Conservation (phyloP, 2,329 filamentous ascomycete genomes). For the Dissoconium aciculare region DNA sequence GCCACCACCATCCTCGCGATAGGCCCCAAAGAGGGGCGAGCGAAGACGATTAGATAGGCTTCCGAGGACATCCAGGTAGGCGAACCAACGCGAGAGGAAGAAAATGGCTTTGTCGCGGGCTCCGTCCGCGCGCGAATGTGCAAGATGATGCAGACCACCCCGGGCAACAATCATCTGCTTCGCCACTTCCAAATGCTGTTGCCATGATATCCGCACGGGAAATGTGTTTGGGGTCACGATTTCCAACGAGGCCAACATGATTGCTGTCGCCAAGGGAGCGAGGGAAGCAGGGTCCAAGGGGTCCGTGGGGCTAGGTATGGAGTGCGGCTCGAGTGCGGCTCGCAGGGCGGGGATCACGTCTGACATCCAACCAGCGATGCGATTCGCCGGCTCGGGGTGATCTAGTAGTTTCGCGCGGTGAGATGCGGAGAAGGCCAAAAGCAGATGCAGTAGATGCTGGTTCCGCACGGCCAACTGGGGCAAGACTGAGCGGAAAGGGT, state of each 20-base stretch:
- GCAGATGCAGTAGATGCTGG: slow-evolving; percentile 57
- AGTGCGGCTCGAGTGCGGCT: slow-evolving; percentile 37
- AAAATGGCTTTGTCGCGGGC: slow-evolving; percentile 44
- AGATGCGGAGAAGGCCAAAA: slow-evolving; percentile 72
- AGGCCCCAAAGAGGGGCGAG: slow-evolving; percentile 27
- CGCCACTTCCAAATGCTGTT: slow-evolving; percentile 60
- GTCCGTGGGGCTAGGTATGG: slow-evolving; percentile 14
- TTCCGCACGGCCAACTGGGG: slow-evolving; percentile 54
- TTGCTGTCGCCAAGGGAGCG: slow-evolving; percentile 61
- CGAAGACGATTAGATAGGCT: slow-evolving; percentile 42
- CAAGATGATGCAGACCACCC: slow-evolving; percentile 37
- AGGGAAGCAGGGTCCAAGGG: slow-evolving; percentile 50
- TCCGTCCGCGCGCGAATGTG: slow-evolving; percentile 26
- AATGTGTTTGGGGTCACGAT: slow-evolving; percentile 73
- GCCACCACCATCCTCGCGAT: slow-evolving; percentile 25
- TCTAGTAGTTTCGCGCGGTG: slow-evolving; percentile 61
- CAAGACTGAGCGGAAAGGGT: slow-evolving; percentile 45
- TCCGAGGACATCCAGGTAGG: slow-evolving; percentile 68
- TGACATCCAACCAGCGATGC: slow-evolving; percentile 67
- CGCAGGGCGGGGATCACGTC: slow-evolving; percentile 63
- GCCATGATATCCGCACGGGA: slow-evolving; percentile 67
- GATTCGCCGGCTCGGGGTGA: slow-evolving; percentile 58
- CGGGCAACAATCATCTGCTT: slow-evolving; percentile 59
- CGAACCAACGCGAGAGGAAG: slow-evolving; percentile 70
- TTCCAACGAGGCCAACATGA: slow-evolving; percentile 72